phyloP scores from a whole-genome alignment of 2,329 filamentous ascomycete species.

The Elsinoe necatrix region DNA sequence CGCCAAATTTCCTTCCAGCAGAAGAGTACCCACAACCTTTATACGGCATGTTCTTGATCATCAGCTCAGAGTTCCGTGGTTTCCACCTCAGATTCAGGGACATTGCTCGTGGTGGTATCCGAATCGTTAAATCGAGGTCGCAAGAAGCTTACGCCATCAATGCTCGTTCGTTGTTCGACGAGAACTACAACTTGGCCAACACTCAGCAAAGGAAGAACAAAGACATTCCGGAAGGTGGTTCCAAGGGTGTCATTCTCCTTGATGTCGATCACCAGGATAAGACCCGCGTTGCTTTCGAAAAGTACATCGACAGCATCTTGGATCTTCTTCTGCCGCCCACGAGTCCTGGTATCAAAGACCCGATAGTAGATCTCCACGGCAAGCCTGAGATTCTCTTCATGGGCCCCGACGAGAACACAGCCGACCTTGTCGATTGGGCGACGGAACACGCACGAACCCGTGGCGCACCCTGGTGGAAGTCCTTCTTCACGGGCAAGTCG shows the following conservation, averaged over 20 bases:
- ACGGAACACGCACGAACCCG: conserved; percentile 82
- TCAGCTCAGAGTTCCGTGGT: conserved; percentile 90
- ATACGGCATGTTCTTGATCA: conserved; percentile 98
- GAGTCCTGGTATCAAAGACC: conserved; percentile 97
- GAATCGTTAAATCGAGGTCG: conserved; percentile 96
- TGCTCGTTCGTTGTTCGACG: conserved; percentile 89
- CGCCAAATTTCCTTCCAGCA: conserved; percentile 78
- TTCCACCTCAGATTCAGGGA: conserved; percentile 98
- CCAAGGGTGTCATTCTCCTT: conserved; percentile 93
- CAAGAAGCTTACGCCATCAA: conserved; percentile 96
- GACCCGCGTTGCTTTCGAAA: conserved; percentile 86
- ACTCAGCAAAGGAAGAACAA: conserved; percentile 99
- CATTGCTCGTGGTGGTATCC: conserved; percentile 91
- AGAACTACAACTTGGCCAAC: conserved; percentile 97
- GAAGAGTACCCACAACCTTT: conserved; percentile 89
- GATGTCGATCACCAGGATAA: conserved; percentile 93
- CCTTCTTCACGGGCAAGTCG: conserved; percentile 98
- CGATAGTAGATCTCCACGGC: conserved; percentile 88
- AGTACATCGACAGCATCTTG: conserved; percentile 98
- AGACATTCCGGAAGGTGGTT: conserved; percentile 95
- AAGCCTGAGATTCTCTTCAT: conserved; percentile 97
- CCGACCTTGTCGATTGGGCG: conserved; percentile 96
- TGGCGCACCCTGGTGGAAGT: conserved; percentile 98
- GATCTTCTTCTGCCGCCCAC: conserved; percentile 83
- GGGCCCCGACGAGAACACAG: conserved; percentile 98